Evolutionary conservation across 2,329 filamentous ascomycete genomes (phyloP).

Genomic region (Mycogone perniciosa): DNA sequence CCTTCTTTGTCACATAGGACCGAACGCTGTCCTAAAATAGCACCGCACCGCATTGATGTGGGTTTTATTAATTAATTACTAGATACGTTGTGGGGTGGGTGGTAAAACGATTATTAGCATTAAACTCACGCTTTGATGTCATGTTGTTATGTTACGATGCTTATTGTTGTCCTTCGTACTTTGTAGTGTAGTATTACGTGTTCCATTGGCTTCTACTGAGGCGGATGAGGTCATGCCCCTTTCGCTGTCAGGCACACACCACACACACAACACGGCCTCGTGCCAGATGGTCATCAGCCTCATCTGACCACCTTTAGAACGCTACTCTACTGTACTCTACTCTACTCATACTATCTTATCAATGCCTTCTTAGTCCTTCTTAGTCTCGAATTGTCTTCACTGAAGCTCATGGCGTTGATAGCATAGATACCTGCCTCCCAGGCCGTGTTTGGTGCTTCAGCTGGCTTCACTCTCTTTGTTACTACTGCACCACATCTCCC

Average conservation of each 20-base stretch:
- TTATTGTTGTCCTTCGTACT: too few species aligned
- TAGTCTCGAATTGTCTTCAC: not conserved
- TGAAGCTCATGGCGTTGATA: conserved; percentile 2
- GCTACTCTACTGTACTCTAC: conserved; percentile 1
- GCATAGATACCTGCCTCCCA: not conserved
- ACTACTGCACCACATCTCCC: conserved; percentile 1
- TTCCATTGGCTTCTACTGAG: not conserved
- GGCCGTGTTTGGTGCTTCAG: not conserved
- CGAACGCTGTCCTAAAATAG: too few species aligned
- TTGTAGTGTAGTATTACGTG: not conserved
- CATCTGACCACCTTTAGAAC: conserved; percentile 11
- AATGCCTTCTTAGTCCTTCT: not conserved
- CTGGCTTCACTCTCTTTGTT: not conserved
- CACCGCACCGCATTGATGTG: too few species aligned
- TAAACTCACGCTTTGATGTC: too few species aligned
- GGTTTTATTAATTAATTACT: too few species aligned
- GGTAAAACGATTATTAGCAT: too few species aligned
- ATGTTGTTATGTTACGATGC: too few species aligned
- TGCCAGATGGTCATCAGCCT: conserved; percentile 13
- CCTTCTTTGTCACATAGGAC: too few species aligned
- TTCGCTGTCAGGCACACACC: conserved; percentile 6
- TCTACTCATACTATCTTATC: not conserved
- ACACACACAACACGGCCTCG: not conserved
- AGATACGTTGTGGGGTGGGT: too few species aligned
- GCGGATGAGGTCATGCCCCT: conserved; percentile 11